Percentiles rank a stretch among this genome's conserved stretches.
Evolutionary conservation across 2,329 filamentous ascomycete genomes (phyloP).

Genomic region (Penicillium sp.): DNA sequence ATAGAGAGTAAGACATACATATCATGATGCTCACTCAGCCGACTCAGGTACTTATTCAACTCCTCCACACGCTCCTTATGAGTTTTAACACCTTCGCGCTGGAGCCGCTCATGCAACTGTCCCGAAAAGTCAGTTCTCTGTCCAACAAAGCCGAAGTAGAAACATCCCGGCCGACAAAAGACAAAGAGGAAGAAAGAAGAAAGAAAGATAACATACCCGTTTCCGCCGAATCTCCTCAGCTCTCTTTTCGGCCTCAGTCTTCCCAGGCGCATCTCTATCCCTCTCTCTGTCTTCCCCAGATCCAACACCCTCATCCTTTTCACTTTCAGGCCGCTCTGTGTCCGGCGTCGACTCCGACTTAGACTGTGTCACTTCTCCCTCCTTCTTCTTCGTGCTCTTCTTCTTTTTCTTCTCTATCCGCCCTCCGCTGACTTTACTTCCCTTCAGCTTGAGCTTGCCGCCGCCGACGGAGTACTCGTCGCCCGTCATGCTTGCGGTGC

Average conservation of each 20-base stretch:
- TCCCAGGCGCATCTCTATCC: conserved; percentile 42
- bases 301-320: conserved; percentile 16
- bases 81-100: conserved; percentile 85
- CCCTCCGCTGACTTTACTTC: conserved; percentile 59
- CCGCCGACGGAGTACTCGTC: conserved; percentile 70
- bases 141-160: conserved; percentile 3
- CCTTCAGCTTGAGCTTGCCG: conserved; percentile 83
- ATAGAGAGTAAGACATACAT: conserved; percentile 58
- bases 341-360: not conserved
- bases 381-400: conserved; percentile 46
- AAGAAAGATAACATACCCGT: conserved; percentile 57
- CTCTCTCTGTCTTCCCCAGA: conserved; percentile 11
- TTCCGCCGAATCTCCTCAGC: conserved; percentile 79
- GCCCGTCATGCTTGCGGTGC: conserved; percentile 19
- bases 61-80: conserved; percentile 97
- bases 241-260: conserved; percentile 80
- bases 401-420: conserved; percentile 49
- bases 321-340: conserved; percentile 1
- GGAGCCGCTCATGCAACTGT: conserved; percentile 76
- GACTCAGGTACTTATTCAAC: conserved; percentile 87
- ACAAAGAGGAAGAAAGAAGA: conserved; percentile 3
- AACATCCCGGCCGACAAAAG: not conserved
- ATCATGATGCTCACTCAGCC: conserved; percentile 93
- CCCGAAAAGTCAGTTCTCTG: conserved; percentile 4
- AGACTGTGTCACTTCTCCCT: conserved; percentile 11